Percentiles rank a stretch among this genome's conserved stretches.
These are phyloP conservation scores for Termitomyces sp. DNA, from an alignment of 768 basidiomycete genomes.

Conservation along the genomic window DNA sequence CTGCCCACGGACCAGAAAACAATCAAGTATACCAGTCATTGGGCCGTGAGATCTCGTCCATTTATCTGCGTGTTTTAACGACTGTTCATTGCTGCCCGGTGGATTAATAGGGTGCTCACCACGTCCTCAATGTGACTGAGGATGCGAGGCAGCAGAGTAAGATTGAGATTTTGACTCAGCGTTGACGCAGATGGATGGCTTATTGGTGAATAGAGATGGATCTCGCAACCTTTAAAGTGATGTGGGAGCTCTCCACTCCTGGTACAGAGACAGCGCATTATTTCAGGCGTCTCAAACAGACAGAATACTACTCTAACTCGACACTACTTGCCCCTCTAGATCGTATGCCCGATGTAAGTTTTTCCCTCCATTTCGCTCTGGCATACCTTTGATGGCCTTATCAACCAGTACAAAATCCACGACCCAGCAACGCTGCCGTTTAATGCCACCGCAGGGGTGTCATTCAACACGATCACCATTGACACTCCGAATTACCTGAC, in stretches of 20 bases:
- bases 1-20: constrained; percentile 70
- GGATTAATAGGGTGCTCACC: constrained; percentile 67
- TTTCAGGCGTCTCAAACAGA: constrained; percentile 61
- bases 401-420: constrained; percentile 32
- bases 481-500: constrained; percentile 67
- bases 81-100: not conserved
- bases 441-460: constrained; percentile 34
- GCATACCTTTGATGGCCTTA: not conserved
- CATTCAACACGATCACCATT: constrained; percentile 67
- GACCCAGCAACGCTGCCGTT: constrained; percentile 27
- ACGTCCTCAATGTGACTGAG: constrained; percentile 54
- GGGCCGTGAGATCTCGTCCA: constrained; percentile 54
- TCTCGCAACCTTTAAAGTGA: constrained; percentile 63
- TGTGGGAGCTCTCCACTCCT: constrained; percentile 70
- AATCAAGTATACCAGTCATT: constrained; percentile 75
- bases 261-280: constrained; percentile 50
- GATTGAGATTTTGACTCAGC: constrained; percentile 4
- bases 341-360: constrained; percentile 49
- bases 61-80: not conserved
- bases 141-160: constrained; percentile 53
- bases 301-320: constrained; percentile 48
- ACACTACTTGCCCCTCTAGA: constrained; percentile 37
- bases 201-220: constrained; percentile 47
- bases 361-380: not conserved
- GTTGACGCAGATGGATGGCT: not conserved